Conservation (phyloP, 345 rosid genomes). For the Gossypium ekmanianum region DNA sequence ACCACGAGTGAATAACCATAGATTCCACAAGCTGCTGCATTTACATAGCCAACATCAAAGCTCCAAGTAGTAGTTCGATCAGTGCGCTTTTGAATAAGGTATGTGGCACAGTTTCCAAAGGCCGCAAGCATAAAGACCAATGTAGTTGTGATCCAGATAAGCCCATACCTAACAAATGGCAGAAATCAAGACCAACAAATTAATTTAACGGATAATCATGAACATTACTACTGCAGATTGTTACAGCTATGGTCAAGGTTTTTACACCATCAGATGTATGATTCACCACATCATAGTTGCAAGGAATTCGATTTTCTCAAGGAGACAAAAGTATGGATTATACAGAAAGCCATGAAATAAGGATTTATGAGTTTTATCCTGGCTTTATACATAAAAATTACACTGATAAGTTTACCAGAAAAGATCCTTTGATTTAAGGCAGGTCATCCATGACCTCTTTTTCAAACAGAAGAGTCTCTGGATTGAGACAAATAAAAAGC, state of each 20-base stretch:
- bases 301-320: neutral
- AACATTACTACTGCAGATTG: neutral
- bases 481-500: neutral
- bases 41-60: constrained; percentile 80
- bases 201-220: neutral
- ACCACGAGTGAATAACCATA: constrained; percentile 75
- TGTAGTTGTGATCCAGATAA: constrained; percentile 87
- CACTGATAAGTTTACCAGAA: neutral
- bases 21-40: constrained; percentile 56
- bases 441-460: neutral
- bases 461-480: neutral
- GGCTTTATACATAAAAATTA: neutral
- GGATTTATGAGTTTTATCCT: neutral
- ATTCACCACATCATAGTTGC: neutral
- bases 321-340: neutral
- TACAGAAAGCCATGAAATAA: neutral
- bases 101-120: constrained; percentile 83
- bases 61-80: constrained; percentile 55
- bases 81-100: constrained; percentile 59
- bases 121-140: constrained; percentile 75
- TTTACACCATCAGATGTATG: neutral
- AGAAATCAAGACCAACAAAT: constrained; percentile 11
- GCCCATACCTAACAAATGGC: constrained; percentile 66
- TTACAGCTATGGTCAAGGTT: neutral
- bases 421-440: neutral